A percentile compares a stretch with the other conserved stretches of the same genome.
phyloP scores from a whole-genome alignment of 495 filamentous ascomycete species.

The Parachaetomium inaequale region DNA sequence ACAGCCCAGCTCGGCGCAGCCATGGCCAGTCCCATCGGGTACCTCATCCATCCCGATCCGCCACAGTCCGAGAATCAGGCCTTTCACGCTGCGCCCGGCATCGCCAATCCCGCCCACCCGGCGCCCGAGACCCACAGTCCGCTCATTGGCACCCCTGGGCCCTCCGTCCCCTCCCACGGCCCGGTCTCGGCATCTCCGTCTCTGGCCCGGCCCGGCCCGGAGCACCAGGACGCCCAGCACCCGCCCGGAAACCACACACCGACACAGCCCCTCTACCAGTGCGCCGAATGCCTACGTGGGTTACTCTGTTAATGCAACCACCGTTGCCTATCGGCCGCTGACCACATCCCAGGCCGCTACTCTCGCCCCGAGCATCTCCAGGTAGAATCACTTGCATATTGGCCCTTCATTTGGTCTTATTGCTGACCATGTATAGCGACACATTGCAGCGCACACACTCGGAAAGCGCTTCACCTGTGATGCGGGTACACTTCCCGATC shows the following conservation, averaged over 20 bases:
- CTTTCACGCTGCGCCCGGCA: not conserved
- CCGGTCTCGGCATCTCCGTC: not conserved
- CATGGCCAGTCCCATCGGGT: slow-evolving; percentile 31
- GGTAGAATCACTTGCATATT: slow-evolving; percentile 1
- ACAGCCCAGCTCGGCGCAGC: not conserved
- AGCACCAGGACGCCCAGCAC: not conserved
- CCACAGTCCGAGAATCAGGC: not conserved
- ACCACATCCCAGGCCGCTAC: slow-evolving; percentile 35
- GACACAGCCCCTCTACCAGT: slow-evolving; percentile 47
- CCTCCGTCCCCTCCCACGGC: too few species aligned
- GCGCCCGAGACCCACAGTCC: not conserved
- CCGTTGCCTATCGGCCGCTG: not conserved
- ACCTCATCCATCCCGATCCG: slow-evolving; percentile 25
- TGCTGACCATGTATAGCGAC: slow-evolving; percentile 34
- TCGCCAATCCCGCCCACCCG: not conserved
- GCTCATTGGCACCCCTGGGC: not conserved
- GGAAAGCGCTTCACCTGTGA: slow-evolving; percentile 52
- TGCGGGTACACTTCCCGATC: slow-evolving; percentile 8
- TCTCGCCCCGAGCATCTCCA: slow-evolving; percentile 55
- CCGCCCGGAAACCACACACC: slow-evolving; percentile 23
- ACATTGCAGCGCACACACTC: slow-evolving; percentile 56
- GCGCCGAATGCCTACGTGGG: slow-evolving; percentile 47
- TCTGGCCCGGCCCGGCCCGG: not conserved
- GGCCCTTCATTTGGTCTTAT: not conserved
- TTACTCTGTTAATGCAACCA: not conserved